Evolutionary conservation across 371 early-diverging fungal species (phyloP).

Genomic region (Mortierella sp.): DNA sequence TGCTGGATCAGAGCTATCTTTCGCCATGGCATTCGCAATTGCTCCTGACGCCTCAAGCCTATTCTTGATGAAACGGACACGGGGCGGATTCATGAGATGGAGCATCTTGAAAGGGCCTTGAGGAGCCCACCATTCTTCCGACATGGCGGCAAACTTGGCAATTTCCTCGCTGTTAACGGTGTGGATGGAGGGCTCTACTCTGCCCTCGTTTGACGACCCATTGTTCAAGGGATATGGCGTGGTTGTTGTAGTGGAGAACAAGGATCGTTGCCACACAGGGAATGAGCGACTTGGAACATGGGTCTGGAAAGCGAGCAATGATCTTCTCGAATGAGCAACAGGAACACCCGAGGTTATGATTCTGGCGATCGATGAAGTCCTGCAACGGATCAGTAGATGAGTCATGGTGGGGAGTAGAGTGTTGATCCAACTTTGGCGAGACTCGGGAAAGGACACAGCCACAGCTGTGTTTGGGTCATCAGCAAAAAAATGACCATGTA

Average conservation of each 20-base stretch:
- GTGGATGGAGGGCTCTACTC: constrained; percentile 3
- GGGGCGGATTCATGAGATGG: constrained; percentile 89
- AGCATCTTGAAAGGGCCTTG: constrained; percentile 88
- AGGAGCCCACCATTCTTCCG: constrained; percentile 94
- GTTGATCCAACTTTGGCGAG: too few species aligned
- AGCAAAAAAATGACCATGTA: too few species aligned
- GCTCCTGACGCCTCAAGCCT: constrained; percentile 55
- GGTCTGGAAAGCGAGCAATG: neutral
- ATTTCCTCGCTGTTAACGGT: constrained; percentile 83
- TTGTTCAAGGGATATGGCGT: neutral
- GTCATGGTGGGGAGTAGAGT: neutral
- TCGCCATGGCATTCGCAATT: constrained; percentile 15
- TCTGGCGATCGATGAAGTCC: constrained; percentile 9
- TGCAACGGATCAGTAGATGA: constrained; percentile 2
- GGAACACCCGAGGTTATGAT: neutral
- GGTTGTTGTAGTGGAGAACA: neutral
- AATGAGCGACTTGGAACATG: neutral
- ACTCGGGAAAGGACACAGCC: neutral
- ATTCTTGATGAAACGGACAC: constrained; percentile 83
- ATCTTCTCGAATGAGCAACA: neutral
- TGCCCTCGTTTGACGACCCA: neutral
- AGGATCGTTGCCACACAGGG: neutral
- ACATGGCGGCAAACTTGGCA: constrained; percentile 80
- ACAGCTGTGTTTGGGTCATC: too few species aligned
- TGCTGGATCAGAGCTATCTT: neutral